These are phyloP conservation scores for Podospora appendiculata DNA, from an alignment of 495 filamentous ascomycete species.

Conservation along the genomic window DNA sequence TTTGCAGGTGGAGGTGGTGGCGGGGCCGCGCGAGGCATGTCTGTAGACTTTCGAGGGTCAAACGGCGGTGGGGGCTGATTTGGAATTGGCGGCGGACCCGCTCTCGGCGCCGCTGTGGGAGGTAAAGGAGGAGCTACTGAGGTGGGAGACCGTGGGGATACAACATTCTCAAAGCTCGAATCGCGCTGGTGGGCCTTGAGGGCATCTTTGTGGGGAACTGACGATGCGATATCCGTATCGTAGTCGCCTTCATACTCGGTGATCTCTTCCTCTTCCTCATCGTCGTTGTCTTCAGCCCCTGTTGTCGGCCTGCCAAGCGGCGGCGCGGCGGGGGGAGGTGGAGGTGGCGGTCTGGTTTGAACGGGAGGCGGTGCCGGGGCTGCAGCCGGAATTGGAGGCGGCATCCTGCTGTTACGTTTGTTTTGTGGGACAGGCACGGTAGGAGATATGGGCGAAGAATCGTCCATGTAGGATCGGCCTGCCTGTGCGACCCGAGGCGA, in stretches of 20 bases:
- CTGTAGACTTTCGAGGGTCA: constrained; percentile 42
- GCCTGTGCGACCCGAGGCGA: constrained; percentile 47
- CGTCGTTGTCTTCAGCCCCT: constrained; percentile 40
- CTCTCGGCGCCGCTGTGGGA: constrained; percentile 35
- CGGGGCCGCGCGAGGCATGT: constrained; percentile 63
- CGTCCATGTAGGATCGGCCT: constrained; percentile 46
- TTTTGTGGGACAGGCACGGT: constrained; percentile 21
- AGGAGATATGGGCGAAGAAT: constrained; percentile 38
- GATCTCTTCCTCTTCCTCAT: constrained; percentile 68
- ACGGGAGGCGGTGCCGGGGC: constrained; percentile 43
- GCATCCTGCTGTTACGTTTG: constrained; percentile 46
- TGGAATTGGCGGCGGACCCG: constrained; percentile 54
- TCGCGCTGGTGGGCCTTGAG: constrained; percentile 75
- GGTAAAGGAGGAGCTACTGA: constrained; percentile 36
- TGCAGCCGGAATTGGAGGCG: constrained; percentile 41
- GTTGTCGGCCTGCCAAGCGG: constrained; percentile 27
- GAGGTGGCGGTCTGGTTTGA: constrained; percentile 66
- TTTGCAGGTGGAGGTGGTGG: constrained; percentile 54
- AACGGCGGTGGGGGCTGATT: constrained; percentile 47
- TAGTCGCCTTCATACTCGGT: constrained; percentile 98
- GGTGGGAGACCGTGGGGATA: constrained; percentile 39
- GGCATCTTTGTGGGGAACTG: constrained; percentile 84
- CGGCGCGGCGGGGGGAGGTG: constrained; percentile 56
- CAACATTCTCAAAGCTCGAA: constrained; percentile 55
- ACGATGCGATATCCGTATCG: constrained; percentile 92